Conservation (phyloP, 306 rosid species). For the Sindora glabra region DNA sequence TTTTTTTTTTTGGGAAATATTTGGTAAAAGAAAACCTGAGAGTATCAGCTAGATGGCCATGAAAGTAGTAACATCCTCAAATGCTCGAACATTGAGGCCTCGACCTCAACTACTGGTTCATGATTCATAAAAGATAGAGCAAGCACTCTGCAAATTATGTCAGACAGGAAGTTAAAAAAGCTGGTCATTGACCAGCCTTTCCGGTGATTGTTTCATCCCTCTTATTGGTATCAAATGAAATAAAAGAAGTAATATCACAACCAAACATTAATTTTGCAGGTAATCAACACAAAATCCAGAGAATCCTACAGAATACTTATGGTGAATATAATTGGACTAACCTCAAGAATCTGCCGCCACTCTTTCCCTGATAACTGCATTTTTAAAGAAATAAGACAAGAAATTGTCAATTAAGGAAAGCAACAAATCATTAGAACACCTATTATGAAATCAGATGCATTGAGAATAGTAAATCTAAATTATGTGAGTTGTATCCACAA, state of each 20-base stretch:
- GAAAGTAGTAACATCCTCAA: constrained; percentile 45
- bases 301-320: not conserved
- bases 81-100: constrained; percentile 53
- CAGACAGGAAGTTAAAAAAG: constrained; percentile 37
- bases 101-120: constrained; percentile 56
- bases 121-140: constrained; percentile 39
- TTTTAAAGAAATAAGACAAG: constrained; percentile 2
- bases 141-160: constrained; percentile 59
- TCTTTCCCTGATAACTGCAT: constrained; percentile 81
- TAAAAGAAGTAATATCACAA: not conserved
- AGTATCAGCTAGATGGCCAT: constrained; percentile 50
- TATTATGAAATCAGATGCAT: not conserved
- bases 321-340: constrained; percentile 25
- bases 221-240: constrained; percentile 6
- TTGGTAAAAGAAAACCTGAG: constrained; percentile 52
- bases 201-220: constrained; percentile 18
- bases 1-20: constrained; percentile 24
- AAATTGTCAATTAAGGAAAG: constrained; percentile 14
- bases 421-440: not conserved
- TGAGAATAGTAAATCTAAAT: not conserved
- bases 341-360: constrained; percentile 93
- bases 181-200: constrained; percentile 37
- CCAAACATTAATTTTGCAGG: not conserved
- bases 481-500: not conserved
- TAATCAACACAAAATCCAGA: constrained; percentile 1